Percentiles rank a stretch among this genome's conserved stretches.
phyloP scores from a whole-genome alignment of 371 early-diverging fungal genomes.

The Chytridium lagenaria region DNA sequence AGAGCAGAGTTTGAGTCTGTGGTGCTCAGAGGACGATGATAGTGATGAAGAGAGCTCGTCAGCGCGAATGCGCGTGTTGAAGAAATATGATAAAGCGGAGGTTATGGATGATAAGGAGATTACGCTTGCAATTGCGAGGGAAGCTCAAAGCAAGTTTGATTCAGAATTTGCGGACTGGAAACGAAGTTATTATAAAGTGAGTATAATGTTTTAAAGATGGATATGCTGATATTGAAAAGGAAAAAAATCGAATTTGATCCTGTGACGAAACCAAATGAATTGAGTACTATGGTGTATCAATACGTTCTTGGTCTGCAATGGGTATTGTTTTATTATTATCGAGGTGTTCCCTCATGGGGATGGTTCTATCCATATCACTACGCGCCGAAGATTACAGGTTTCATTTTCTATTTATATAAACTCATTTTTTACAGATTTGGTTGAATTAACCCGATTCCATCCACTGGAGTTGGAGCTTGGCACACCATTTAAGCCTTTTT shows the following conservation, averaged over 20 bases:
- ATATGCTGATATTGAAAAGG: slow-evolving; percentile 27
- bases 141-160: slow-evolving; percentile 64
- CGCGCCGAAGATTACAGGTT: slow-evolving; percentile 66
- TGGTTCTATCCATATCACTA: slow-evolving; percentile 96
- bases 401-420: not conserved
- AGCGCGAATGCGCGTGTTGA: slow-evolving; percentile 70
- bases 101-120: slow-evolving; percentile 62
- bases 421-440: slow-evolving; percentile 37
- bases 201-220: not conserved
- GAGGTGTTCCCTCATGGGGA: slow-evolving; percentile 95
- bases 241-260: slow-evolving; percentile 73
- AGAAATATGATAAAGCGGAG: slow-evolving; percentile 68
- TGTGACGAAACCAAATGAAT: slow-evolving; percentile 39
- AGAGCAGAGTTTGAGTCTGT: slow-evolving; percentile 40
- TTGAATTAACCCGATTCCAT: slow-evolving; percentile 38
- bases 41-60: slow-evolving; percentile 63
- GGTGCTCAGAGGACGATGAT: slow-evolving; percentile 58
- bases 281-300: slow-evolving; percentile 63
- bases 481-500: slow-evolving; percentile 65
- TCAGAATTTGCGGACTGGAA: slow-evolving; percentile 70
- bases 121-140: slow-evolving; percentile 34
- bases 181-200: slow-evolving; percentile 70
- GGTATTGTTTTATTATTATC: slow-evolving; percentile 96
- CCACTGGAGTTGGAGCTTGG: slow-evolving; percentile 51
- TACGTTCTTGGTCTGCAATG: slow-evolving; percentile 97